A percentile compares a stretch with the other conserved stretches of the same genome.
These are phyloP conservation scores for Saksenaea vasiformis DNA, from an alignment of 371 early-diverging fungal species.

Conservation along the genomic window DNA sequence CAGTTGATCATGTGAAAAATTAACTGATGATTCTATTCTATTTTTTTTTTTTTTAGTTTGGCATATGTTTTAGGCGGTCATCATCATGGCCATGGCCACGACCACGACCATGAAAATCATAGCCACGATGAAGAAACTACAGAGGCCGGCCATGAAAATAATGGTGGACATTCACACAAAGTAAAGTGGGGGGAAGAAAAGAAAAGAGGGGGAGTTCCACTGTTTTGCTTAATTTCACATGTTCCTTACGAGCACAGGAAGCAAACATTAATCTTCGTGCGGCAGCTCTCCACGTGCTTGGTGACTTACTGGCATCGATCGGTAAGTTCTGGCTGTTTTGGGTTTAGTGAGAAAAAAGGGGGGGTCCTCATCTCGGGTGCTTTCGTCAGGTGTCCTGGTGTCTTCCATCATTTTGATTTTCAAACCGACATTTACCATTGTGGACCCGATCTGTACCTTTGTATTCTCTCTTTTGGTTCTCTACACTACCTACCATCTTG, in stretches of 20 bases:
- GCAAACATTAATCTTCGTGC: conserved; percentile 73
- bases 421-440: conserved; percentile 65
- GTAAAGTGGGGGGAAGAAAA: conserved; percentile 17
- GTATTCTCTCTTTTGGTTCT: conserved; percentile 81
- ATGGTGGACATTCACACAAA: conserved; percentile 9
- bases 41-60: conserved; percentile 37
- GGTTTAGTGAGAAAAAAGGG: background rate
- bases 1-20: background rate
- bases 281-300: conserved; percentile 81
- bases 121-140: conserved; percentile 39
- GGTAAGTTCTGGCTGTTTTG: conserved; percentile 33
- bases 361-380: background rate
- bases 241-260: conserved; percentile 40
- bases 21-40: background rate
- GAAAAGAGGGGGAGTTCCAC: background rate
- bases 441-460: conserved; percentile 89
- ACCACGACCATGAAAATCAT: conserved; percentile 29
- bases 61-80: conserved; percentile 51
- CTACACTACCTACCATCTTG: conserved; percentile 66
- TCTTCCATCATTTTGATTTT: conserved; percentile 77
- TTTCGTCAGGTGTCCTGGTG: conserved; percentile 68
- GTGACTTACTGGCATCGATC: conserved; percentile 82
- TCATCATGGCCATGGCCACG: conserved; percentile 47
- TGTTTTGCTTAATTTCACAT: conserved; percentile 3
- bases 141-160: conserved; percentile 12